phyloP scores from a whole-genome alignment of 768 basidiomycete species.

The Amanita brunnescens region DNA sequence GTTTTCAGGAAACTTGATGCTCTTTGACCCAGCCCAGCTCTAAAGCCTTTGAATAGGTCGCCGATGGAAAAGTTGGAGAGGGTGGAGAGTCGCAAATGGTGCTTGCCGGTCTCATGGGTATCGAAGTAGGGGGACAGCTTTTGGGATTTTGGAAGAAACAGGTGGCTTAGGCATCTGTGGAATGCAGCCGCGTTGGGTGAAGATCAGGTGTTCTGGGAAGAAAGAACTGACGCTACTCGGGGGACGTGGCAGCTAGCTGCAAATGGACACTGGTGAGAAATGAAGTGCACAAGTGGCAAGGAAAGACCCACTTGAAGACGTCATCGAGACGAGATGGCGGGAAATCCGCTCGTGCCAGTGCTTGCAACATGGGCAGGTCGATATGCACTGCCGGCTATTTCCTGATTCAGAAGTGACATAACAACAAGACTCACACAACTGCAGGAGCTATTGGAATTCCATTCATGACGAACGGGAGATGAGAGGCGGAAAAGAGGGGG shows the following conservation, averaged over 20 bases:
- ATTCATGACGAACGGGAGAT: no score
- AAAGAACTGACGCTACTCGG: no score
- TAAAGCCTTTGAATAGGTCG: constrained; percentile 73
- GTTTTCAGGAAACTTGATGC: constrained; percentile 91
- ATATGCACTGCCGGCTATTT: no score
- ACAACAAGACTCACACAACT: no score
- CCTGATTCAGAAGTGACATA: no score
- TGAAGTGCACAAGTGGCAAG: constrained; percentile 9
- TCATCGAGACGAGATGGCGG: constrained; percentile 77
- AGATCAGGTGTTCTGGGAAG: no score
- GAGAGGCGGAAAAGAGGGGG: no score
- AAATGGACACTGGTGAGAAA: constrained; percentile 40
- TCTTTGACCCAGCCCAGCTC: constrained; percentile 58
- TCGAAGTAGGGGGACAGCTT: constrained; percentile 25
- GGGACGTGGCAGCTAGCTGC: no score
- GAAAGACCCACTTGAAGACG: constrained; percentile 58
- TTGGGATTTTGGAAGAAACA: constrained; percentile 64
- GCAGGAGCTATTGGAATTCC: no score
- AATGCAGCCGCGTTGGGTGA: constrained; percentile 6
- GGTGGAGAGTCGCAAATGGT: constrained; percentile 60
- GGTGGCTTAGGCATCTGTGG: constrained; percentile 60
- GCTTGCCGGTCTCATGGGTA: constrained; percentile 46
- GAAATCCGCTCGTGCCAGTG: no score
- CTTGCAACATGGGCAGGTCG: no score
- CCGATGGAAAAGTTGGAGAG: constrained; percentile 61